Percentiles rank a stretch among this genome's conserved stretches.
These are phyloP conservation scores for Candida albicans DNA, from an alignment of 1,139 yeast species.

Conservation along the genomic window DNA sequence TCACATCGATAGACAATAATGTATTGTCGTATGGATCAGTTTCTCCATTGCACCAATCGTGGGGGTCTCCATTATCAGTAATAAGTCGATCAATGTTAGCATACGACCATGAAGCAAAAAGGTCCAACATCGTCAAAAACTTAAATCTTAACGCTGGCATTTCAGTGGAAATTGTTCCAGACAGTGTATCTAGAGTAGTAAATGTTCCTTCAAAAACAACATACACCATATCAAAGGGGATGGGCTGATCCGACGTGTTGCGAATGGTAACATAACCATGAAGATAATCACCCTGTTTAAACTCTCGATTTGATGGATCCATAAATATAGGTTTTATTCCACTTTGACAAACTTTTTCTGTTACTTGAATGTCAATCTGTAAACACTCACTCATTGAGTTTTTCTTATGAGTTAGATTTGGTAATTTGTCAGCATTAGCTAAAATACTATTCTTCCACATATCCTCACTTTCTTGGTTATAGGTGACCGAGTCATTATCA, in stretches of 20 bases:
- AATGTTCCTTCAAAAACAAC: slow-evolving; percentile 40
- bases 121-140: slow-evolving; percentile 46
- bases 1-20: slow-evolving; percentile 37
- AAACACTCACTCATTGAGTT: slow-evolving; percentile 28
- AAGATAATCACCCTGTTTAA: slow-evolving; percentile 41
- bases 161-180: slow-evolving; percentile 31
- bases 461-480: slow-evolving; percentile 30
- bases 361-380: slow-evolving; percentile 34
- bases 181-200: slow-evolving; percentile 26
- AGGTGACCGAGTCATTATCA: slow-evolving; percentile 5
- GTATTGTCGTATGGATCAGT: slow-evolving; percentile 46
- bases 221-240: slow-evolving; percentile 45
- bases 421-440: slow-evolving; percentile 44
- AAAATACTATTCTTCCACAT: slow-evolving; percentile 47
- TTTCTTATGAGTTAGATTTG: slow-evolving; percentile 32
- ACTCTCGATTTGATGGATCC: slow-evolving; percentile 32
- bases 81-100: slow-evolving; percentile 46
- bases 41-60: slow-evolving; percentile 52
- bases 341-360: slow-evolving; percentile 44
- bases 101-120: slow-evolving; percentile 49
- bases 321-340: slow-evolving; percentile 37
- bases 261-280: slow-evolving; percentile 41
- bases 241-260: slow-evolving; percentile 28
- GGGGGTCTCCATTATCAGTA: slow-evolving; percentile 50
- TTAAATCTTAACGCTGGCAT: slow-evolving; percentile 31